A percentile compares a stretch with the other conserved stretches of the same genome.
Conservation (phyloP, 2,329 filamentous ascomycete genomes). For the Sclerotinia glacialis region DNA sequence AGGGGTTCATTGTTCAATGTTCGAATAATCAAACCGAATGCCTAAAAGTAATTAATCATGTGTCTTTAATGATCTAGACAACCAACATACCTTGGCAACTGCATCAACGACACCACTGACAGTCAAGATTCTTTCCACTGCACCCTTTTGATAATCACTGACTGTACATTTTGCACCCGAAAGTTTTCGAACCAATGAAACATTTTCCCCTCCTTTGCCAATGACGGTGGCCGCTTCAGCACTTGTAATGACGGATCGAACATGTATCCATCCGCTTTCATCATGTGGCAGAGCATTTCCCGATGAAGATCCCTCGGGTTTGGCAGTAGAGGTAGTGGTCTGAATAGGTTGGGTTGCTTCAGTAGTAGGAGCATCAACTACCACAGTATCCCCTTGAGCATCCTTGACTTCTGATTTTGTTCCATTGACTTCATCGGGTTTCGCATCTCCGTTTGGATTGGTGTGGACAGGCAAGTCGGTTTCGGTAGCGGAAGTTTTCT, state of each 20-base stretch:
- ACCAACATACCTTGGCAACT: constrained; percentile 76
- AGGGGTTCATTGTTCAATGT: constrained; percentile 97
- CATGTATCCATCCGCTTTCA: constrained; percentile 94
- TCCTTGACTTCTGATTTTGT: constrained; percentile 53
- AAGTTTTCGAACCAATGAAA: constrained; percentile 91
- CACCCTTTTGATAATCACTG: constrained; percentile 95
- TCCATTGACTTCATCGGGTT: constrained; percentile 44
- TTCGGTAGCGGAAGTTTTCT: constrained; percentile 34
- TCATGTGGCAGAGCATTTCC: constrained; percentile 64
- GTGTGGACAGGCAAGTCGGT: constrained; percentile 45
- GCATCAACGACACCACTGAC: constrained; percentile 96
- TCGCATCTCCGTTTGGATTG: constrained; percentile 45
- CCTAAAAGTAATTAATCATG: constrained; percentile 49
- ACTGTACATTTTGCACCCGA: constrained; percentile 98
- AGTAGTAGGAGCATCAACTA: constrained; percentile 51
- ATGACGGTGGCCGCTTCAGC: constrained; percentile 97
- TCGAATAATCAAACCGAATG: constrained; percentile 95
- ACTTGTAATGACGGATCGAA: constrained; percentile 94
- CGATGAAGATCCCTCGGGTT: constrained; percentile 29
- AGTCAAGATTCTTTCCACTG: constrained; percentile 94
- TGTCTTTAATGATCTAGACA: constrained; percentile 1
- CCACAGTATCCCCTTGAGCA: constrained; percentile 65
- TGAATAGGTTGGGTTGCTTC: constrained; percentile 51
- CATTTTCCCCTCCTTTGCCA: constrained; percentile 97
- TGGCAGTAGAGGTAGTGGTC: constrained; percentile 45